Conservation (phyloP, 768 basidiomycete species). For the Boletellus emodensis region DNA sequence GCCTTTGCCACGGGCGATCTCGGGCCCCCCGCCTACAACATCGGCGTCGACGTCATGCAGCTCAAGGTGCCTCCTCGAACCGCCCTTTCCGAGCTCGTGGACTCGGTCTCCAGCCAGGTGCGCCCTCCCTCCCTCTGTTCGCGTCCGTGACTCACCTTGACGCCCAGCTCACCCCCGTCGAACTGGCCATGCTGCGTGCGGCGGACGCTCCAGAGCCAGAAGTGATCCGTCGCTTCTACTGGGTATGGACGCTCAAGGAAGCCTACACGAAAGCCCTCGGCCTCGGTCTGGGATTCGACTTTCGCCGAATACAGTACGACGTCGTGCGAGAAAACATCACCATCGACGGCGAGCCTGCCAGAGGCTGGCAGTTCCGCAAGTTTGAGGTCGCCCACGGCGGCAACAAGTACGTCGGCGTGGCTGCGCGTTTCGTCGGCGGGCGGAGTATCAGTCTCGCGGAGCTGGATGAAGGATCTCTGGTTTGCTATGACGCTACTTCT, state of each 20-base stretch:
- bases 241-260: slow-evolving; percentile 90
- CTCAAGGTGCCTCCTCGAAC: slow-evolving; percentile 57
- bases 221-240: slow-evolving; percentile 63
- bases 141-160: slow-evolving; percentile 7
- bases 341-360: slow-evolving; percentile 54
- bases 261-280: slow-evolving; percentile 90
- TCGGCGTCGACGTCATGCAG: slow-evolving; percentile 85
- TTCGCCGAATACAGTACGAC: slow-evolving; percentile 71
- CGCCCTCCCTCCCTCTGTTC: neutral
- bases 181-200: slow-evolving; percentile 32
- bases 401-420: slow-evolving; percentile 62
- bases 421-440: slow-evolving; percentile 57
- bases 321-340: slow-evolving; percentile 45
- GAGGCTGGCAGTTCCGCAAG: slow-evolving; percentile 67
- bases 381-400: slow-evolving; percentile 49
- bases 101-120: slow-evolving; percentile 65
- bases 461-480: slow-evolving; percentile 39
- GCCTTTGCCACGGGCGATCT: slow-evolving; percentile 45
- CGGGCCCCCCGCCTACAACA: slow-evolving; percentile 49
- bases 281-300: slow-evolving; percentile 77
- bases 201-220: slow-evolving; percentile 44
- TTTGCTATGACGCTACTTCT: slow-evolving; percentile 42
- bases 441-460: slow-evolving; percentile 28
- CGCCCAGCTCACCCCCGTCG: slow-evolving; percentile 39
- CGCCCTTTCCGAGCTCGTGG: slow-evolving; percentile 57